Base-by-base conservation (phyloP, 169 alveolate species). In the Eimeria necatrix region DNA sequence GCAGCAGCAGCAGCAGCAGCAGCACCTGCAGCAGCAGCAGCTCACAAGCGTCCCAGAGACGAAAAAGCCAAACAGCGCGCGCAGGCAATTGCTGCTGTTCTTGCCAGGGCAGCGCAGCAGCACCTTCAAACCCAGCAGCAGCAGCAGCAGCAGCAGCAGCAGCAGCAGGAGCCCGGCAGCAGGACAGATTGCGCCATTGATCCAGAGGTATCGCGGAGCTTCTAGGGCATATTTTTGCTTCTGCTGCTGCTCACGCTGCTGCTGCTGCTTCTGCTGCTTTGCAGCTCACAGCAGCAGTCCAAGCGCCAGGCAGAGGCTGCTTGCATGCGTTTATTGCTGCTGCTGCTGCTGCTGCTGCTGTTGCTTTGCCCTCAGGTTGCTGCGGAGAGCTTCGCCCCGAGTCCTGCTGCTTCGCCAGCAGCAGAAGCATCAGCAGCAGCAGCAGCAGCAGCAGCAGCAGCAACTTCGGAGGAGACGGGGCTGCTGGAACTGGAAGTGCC, bases 401-500 rank as follows among this genome's bases (percentile, higher is more conserved):
- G 41, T 10, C 68, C 5, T 18, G 61, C 64, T 7, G 88, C 88
- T 22, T 22, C 56, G 5, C 88, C n/a, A n/a, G n/a, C n/a, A n/a
- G n/a, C n/a, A n/a, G n/a, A n/a, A n/a, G n/a, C n/a, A n/a, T n/a
- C n/a, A n/a, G n/a, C n/a, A n/a, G n/a, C n/a, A n/a, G n/a, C n/a
- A n/a, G 3, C 89, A 68, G 12, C 78, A 20, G 78, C 32, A 20
- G 78, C 78, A 68, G 78, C 12, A 9, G 78, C 20, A 32, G 64
- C 64, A 14, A n/a, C 53, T 5, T 26, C 26, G 76, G 64, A 61
- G 10, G 41, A 76, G 76, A 24, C 73, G 60, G 5, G 59, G 51
- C 26, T 84, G 46, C 14, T 49, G 52, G 91, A 59, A 56, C 56
- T 84, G 22, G 91, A 84, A 56, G 78, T 84, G n/a, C 91, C 91